Conservation (phyloP, 1,284 basidiomycete genomes). For the Sparassis latifolia region DNA sequence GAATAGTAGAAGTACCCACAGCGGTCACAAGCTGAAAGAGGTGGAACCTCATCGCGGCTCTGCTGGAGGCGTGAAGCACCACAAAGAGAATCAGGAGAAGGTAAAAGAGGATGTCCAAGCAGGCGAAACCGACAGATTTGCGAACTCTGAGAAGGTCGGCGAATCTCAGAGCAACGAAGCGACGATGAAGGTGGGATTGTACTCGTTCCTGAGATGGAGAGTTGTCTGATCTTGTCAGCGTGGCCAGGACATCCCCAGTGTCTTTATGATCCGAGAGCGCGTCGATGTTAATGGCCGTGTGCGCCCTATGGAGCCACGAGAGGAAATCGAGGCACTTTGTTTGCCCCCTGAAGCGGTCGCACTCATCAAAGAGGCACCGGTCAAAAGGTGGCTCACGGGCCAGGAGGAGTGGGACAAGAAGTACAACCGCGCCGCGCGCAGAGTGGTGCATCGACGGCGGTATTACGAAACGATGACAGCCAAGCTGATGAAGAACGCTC, state of each 20-base stretch:
- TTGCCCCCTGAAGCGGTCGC: slow-evolving; percentile 58
- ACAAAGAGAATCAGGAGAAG: slow-evolving; percentile 25
- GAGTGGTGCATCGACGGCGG: slow-evolving; percentile 33
- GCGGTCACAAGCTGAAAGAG: slow-evolving; percentile 4
- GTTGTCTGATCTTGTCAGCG: no score
- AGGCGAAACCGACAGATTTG: slow-evolving; percentile 13
- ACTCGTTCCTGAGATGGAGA: neutral
- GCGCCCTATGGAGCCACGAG: slow-evolving; percentile 70
- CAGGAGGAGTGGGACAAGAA: slow-evolving; percentile 54
- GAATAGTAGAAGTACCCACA: neutral
- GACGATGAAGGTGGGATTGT: neutral
- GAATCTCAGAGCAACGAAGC: neutral
- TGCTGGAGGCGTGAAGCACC: slow-evolving; percentile 24
- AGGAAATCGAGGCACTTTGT: slow-evolving; percentile 59
- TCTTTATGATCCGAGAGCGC: slow-evolving; percentile 78
- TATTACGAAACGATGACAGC: slow-evolving; percentile 35
- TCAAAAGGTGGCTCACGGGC: slow-evolving; percentile 49
- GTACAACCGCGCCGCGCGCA: slow-evolving; percentile 35
- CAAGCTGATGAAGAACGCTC: slow-evolving; percentile 37
- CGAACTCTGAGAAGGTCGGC: slow-evolving; percentile 2
- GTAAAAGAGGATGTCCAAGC: slow-evolving; percentile 21
- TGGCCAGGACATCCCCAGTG: slow-evolving; percentile 22
- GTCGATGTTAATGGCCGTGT: slow-evolving; percentile 74
- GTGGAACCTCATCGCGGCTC: neutral
- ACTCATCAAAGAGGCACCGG: slow-evolving; percentile 59